Evolutionary conservation across 2,329 filamentous ascomycete species (phyloP).

Genomic region (Fusarium sp.): DNA sequence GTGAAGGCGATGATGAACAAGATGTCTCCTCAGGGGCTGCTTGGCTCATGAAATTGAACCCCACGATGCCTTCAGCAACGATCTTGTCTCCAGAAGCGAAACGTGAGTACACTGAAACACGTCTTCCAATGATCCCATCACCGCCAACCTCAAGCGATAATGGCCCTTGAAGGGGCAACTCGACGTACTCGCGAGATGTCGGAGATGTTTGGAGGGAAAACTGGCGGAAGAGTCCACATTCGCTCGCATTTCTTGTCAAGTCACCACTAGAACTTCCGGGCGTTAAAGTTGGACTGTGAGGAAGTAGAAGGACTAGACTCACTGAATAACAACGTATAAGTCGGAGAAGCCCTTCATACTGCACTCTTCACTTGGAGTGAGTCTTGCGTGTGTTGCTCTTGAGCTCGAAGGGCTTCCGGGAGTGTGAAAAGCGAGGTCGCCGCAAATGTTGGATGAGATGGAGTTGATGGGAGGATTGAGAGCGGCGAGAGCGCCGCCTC

Average conservation of each 20-base stretch:
- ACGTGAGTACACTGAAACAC: constrained; percentile 53
- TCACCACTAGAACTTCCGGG: constrained; percentile 52
- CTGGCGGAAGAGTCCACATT: constrained; percentile 55
- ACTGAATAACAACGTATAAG: constrained; percentile 57
- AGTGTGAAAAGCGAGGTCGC: constrained; percentile 57
- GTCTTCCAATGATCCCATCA: constrained; percentile 58
- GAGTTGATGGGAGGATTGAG: constrained; percentile 46
- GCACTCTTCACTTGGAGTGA: constrained; percentile 46
- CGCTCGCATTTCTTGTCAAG: constrained; percentile 49
- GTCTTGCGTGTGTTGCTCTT: constrained; percentile 54
- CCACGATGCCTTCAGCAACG: constrained; percentile 60
- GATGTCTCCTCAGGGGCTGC: neutral
- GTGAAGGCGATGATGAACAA: constrained; percentile 14
- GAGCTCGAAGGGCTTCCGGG: constrained; percentile 49
- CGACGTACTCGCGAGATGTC: constrained; percentile 38
- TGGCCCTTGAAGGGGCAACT: constrained; percentile 49
- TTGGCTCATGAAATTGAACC: constrained; percentile 53
- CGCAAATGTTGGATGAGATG: constrained; percentile 31
- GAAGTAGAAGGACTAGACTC: constrained; percentile 17
- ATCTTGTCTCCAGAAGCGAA: constrained; percentile 42
- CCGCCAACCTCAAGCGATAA: constrained; percentile 56
- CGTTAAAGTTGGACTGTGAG: neutral
- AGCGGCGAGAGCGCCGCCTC: constrained; percentile 58
- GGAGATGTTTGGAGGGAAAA: constrained; percentile 45
- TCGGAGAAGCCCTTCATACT: constrained; percentile 28